A percentile compares a stretch with the other conserved stretches of the same genome.
Conservation (phyloP, 1,284 basidiomycete genomes). For the Pyrrhoderma noxium region DNA sequence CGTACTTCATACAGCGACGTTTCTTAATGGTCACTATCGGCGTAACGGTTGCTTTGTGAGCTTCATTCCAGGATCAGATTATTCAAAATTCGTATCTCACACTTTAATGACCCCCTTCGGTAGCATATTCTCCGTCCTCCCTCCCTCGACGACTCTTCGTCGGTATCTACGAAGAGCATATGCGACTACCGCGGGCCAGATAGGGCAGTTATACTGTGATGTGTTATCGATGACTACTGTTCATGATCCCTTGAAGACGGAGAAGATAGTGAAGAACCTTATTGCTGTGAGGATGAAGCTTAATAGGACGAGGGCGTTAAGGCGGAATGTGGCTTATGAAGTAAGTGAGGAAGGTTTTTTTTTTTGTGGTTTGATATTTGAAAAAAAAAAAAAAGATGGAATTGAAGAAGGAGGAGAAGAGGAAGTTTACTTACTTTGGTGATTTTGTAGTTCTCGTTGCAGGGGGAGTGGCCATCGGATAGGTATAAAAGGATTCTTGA, state of each 20-base stretch:
- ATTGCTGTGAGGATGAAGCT: conserved; percentile 62
- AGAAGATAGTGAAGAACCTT: conserved; percentile 50
- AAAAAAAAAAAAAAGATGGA: no score
- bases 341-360: neutral
- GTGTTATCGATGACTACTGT: conserved; percentile 59
- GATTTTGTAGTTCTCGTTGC: conserved; percentile 50
- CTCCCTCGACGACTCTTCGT: conserved; percentile 63
- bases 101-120: no score
- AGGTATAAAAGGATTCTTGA: conserved; percentile 61
- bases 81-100: no score
- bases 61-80: no score
- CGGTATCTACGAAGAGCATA: conserved; percentile 55
- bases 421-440: no score
- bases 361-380: no score
- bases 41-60: conserved; percentile 58
- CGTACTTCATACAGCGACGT: conserved; percentile 37
- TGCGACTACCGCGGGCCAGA: conserved; percentile 53
- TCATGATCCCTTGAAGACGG: conserved; percentile 36
- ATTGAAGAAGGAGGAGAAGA: no score
- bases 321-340: conserved; percentile 60
- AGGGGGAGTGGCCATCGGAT: conserved; percentile 61
- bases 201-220: conserved; percentile 60
- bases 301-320: conserved; percentile 46
- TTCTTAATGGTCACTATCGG: conserved; percentile 57
- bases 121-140: conserved; percentile 63